Conservation (phyloP, 176 grass and related monocot genomes). For the Alopecurus myosuroides region DNA sequence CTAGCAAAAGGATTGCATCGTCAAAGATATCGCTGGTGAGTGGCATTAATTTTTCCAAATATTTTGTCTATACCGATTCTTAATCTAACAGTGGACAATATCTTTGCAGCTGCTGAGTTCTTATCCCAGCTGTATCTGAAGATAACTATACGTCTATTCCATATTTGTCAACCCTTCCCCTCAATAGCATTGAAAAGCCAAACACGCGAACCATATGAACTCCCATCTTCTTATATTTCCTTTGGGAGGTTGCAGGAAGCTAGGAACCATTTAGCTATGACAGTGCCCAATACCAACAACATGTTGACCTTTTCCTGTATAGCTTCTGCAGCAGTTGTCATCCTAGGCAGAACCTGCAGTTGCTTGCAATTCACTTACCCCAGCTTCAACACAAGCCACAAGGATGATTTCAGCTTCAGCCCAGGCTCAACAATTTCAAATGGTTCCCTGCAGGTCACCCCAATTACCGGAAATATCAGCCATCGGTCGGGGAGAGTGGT, state of each 20-base stretch:
- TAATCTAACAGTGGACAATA: background rate
- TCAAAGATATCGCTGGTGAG: background rate
- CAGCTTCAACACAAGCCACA: background rate
- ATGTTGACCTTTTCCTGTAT: background rate
- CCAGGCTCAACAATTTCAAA: background rate
- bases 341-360: constrained; percentile 6
- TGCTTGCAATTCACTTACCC: constrained; percentile 28
- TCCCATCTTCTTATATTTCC: background rate
- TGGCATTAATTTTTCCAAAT: background rate
- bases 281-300: background rate
- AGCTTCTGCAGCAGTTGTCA: background rate
- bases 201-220: background rate
- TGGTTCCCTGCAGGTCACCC: background rate
- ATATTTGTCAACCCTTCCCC: background rate
- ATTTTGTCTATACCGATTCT: background rate
- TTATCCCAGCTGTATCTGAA: background rate
- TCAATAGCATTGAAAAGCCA: background rate
- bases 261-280: constrained; percentile 14
- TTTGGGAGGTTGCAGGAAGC: background rate
- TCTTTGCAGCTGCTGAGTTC: background rate
- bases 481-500: constrained; percentile 19
- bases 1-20: background rate
- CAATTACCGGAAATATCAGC: background rate
- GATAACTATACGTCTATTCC: background rate
- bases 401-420: constrained; percentile 30